Base-by-base conservation (phyloP, 106 monocot genomes). In the Cymbidium sinense region DNA sequence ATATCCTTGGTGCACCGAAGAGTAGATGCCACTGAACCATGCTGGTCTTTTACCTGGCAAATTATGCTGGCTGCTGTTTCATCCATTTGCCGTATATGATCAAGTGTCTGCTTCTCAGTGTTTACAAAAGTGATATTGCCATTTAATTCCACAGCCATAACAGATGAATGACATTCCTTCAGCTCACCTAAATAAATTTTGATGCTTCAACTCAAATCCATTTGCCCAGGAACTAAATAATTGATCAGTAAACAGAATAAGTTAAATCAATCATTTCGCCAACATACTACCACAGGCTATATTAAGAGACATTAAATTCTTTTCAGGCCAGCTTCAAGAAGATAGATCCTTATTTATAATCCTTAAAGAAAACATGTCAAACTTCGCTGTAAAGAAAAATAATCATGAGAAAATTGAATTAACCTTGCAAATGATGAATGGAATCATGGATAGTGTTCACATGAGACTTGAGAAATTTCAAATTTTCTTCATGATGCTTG, bases 401-500 rank as follows among this genome's bases (percentile, higher is more conserved):
- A 71, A 37, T 39, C 21, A 71, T n/a, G n/a, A 18, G 19, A 71
- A 37, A 35, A 71, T 21, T 71, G 20, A 39, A 31, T 37, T 35
- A 71, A 71, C 94, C 89, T 89, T 84, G 78, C 80, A 76, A 29
- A 70, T 89, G 81, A 58, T 75, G 43, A 64, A 91, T 81, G 17
- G 86, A 84, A 20, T 70, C 84, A 50, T 95, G 89, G 8, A 88
- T 62, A 7, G 23, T 71, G 61, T 82, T 78, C 41, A 82, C 77
- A 50, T 89, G 79, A 69, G 79, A 76, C 33, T 86, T 91, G 41
- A 95, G 85, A 82, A 87, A 84, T 77, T 70, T 83, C 27, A 95
- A 15, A 80, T 84, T 89, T 75, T 88, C 86, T 41, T 95, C 95
- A 33, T 95, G 89, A 84, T 95, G 87, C 77, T 86, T 91, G 52